Evolutionary conservation across 139 green algal species (phyloP), one percentile per base, ranked within the genome.

Genomic region (Trebouxia sp.): DNA sequence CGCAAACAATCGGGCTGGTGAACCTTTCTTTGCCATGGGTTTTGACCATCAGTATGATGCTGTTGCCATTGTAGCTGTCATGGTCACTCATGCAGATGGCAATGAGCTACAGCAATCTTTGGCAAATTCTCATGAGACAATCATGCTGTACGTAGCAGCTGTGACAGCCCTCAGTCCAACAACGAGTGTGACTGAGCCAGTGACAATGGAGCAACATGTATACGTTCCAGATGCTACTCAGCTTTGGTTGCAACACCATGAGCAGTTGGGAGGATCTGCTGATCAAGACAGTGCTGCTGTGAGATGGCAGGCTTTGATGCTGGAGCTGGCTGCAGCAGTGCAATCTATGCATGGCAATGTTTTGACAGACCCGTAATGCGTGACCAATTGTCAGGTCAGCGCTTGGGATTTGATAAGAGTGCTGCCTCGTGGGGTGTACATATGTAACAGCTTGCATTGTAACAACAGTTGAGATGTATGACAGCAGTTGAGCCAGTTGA

Each of bases 21-120:
- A 72, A 35, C 14, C 62, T n/a, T 32, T 35, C 14, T 72, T 72
- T 72, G 62, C 62, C 24, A 24, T 62, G 87, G 66, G 10, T 47
- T 30, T 47, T 75, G 35, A 17, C 37, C 51, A 47, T 41, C 85
- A 72, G 26, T 42, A 86, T 41, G 35, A 17, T 7, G 86, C 79
- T 28, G 90, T 89, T 0, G 88, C 87, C 4, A 56, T 84, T 5
- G 84, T 74, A 0, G 69, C 85, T 38, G 32, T 93, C 8, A 86
- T 92, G 55, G n/a, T 91, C 12, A 93, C 89, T 70, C 37, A 37
- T 14, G 58, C 79, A 9, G 47, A 10, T 43, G 62, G 62, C 5
- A 12, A 42, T 42, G 62, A 72, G 12, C 28, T 72, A 15, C 62
- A n/a, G 32, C 0, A 30, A n/a, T 28, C 35, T 28, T 22, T 45